Base-by-base conservation (phyloP, 129 eudicot genomes). In the Flaveria sonorensis region DNA sequence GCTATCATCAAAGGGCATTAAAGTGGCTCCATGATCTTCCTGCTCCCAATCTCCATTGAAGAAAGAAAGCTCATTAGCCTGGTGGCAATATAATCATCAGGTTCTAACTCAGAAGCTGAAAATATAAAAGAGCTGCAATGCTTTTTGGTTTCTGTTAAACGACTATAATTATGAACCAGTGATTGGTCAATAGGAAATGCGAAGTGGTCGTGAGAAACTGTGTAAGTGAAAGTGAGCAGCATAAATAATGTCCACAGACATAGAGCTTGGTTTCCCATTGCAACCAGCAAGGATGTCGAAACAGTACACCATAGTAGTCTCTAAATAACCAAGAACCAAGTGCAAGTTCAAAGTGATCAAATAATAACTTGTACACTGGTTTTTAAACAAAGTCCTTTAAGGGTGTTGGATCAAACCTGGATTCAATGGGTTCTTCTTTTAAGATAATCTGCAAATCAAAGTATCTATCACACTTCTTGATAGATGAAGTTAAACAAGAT, bases 1-100 rank as follows among this genome's bases (percentile, higher is more conserved):
- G 2, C 77, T 83, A 32, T 82, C 86, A 70, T 79, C 80, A 50
- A 82, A 85, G 24, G 86, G 89, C 79, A 85, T 73, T 52, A 85
- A 66, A 56, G 89, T 56, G 23, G 89, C 66, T 64, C 79, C 78
- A 70, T 67, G 67, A 56, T 55, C 23, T 23, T 78, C 84, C 77
- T 85, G 86, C 45, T 78, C 79, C 86, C 86, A 82, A 73, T 85
- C 86, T 19, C 84, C 89, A 69, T 82, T 68, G 65, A 68, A 74
- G 78, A 85, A 85, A 63, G 82, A 82, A 66, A 85, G 86, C 64
- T 78, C 81, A 36, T 71, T 65, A 84, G 75, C 9, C 8, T 72
- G 14, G 72, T 57, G 48, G 72, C 68, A 43, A 24, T 42, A 59
- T 19, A 15, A 45, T 66, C 68, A 56, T 46, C 81, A 20, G 10